phyloP scores from a whole-genome alignment of 2,329 filamentous ascomycete species.

The Piedraia hortae region DNA sequence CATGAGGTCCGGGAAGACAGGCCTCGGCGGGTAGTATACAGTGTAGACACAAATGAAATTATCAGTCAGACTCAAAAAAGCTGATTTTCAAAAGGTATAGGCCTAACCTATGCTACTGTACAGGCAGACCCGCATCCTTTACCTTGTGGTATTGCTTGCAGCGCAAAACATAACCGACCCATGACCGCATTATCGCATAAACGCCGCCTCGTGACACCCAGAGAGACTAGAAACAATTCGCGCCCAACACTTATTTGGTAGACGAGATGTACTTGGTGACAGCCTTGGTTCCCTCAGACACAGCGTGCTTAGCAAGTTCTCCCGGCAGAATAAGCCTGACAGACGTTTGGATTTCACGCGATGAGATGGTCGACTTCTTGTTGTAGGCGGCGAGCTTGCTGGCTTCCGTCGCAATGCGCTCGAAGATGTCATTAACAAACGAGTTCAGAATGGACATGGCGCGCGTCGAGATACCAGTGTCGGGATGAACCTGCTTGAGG shows the following conservation, averaged over 20 bases:
- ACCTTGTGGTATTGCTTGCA: too few species aligned
- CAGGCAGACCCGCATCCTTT: too few species aligned
- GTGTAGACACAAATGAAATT: too few species aligned
- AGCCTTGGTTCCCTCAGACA: constrained; percentile 98
- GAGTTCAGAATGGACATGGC: constrained; percentile 99
- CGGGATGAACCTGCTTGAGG: constrained; percentile 98
- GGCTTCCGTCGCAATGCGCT: constrained; percentile 94
- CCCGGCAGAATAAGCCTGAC: constrained; percentile 93
- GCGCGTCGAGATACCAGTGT: constrained; percentile 99
- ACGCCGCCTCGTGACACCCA: constrained; percentile 5
- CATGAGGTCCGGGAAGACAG: constrained; percentile 64
- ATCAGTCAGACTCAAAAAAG: too few species aligned
- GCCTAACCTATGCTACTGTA: too few species aligned
- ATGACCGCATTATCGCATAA: constrained; percentile 18
- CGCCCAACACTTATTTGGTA: constrained; percentile 52
- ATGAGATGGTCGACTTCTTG: constrained; percentile 99
- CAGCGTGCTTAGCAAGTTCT: constrained; percentile 97
- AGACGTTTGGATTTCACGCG: constrained; percentile 96
- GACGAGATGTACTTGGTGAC: constrained; percentile 99
- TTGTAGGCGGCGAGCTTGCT: constrained; percentile 99
- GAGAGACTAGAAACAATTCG: constrained; percentile 19
- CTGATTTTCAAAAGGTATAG: too few species aligned
- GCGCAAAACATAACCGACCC: constrained; percentile 19
- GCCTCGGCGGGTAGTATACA: too few species aligned
- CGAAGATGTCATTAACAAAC: constrained; percentile 99